Base-by-base conservation (phyloP, 805 yeast species). In the Saccharomycopsis selenospora region DNA sequence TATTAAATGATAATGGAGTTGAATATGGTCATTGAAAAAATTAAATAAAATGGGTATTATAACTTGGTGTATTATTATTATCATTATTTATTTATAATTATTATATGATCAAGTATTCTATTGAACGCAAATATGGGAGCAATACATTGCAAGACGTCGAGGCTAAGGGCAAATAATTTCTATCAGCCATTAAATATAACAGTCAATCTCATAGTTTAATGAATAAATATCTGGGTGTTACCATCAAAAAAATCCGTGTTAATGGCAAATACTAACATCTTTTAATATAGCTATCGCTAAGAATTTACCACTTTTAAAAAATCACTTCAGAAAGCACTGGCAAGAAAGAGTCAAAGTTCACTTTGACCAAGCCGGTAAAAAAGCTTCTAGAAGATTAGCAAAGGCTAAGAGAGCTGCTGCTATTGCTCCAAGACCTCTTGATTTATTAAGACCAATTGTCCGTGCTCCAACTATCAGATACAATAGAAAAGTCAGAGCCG, bases 261-360 rank as follows among this genome's bases (percentile, higher is more conserved):
- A n/a, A n/a, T n/a, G n/a, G n/a, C n/a, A n/a, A n/a, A n/a, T 28
- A 18, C 38, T 28, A 29, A 30, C 20, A 45, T 20, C 33, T 38
- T 43, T 22, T n/a, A n/a, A n/a, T 59, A 69, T 74, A 90, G 99
- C 98, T 76, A 89, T 93, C 82, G 76, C 93, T 66, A 91, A 93
- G 90, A 91, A 91, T 80, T 82, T 89, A 80, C 96, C 98, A 81
- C 79, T 91, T 79, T 85, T 87, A 82, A 88, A 87, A 85, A 91
- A 91, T 85, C 99, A 93, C 82, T 91, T 91, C 95, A 85, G 97
- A 82, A 91, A 91, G 87, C 91, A 91, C 95, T 93, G 99, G 99
- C 98, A 93, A 80, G 95, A 88, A 77, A 87, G 98, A 71, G 99
- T 93, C 82, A 87, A 80, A 74, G 96, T 88, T 68, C 99, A 95